phyloP scores from a whole-genome alignment of 1,284 basidiomycete species.

The Rhodotorula sp. region DNA sequence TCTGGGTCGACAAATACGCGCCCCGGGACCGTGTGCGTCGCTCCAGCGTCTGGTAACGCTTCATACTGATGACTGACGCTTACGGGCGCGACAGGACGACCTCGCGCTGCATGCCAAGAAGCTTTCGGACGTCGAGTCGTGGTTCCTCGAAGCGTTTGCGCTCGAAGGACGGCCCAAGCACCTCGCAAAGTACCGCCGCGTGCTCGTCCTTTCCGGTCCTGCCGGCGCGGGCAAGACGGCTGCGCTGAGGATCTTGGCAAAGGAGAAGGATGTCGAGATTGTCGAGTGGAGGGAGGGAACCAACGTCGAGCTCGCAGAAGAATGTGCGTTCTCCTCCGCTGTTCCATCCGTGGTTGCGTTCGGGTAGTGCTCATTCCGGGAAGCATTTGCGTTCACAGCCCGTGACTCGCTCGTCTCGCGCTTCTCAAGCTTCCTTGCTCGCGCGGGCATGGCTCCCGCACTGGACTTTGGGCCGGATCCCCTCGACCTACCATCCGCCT shows the following conservation, averaged over 20 bases:
- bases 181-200: constrained; percentile 60
- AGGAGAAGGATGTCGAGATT: constrained; percentile 75
- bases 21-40: constrained; percentile 65
- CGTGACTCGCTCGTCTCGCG: constrained; percentile 68
- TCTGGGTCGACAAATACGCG: constrained; percentile 78
- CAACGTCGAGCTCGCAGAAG: constrained; percentile 7
- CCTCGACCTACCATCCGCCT: neutral
- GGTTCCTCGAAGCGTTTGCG: constrained; percentile 76
- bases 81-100: constrained; percentile 54
- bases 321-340: constrained; percentile 9
- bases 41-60: accelerated
- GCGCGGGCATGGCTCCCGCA: constrained; percentile 66
- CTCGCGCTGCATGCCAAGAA: constrained; percentile 87
- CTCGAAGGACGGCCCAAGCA: constrained; percentile 44
- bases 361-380: neutral
- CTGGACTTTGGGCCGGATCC: constrained; percentile 54
- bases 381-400: constrained; percentile 8
- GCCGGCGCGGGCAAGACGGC: constrained; percentile 90
- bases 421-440: constrained; percentile 73
- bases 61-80: neutral
- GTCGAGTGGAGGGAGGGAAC: constrained; percentile 76
- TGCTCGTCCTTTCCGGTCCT: constrained; percentile 83
- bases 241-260: constrained; percentile 71
- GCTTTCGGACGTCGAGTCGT: constrained; percentile 77
- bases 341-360: too few species aligned